A percentile compares a stretch with the other conserved stretches of the same genome.
phyloP scores from a whole-genome alignment of 306 rosid species.

The Macrotyloma uniflorum region DNA sequence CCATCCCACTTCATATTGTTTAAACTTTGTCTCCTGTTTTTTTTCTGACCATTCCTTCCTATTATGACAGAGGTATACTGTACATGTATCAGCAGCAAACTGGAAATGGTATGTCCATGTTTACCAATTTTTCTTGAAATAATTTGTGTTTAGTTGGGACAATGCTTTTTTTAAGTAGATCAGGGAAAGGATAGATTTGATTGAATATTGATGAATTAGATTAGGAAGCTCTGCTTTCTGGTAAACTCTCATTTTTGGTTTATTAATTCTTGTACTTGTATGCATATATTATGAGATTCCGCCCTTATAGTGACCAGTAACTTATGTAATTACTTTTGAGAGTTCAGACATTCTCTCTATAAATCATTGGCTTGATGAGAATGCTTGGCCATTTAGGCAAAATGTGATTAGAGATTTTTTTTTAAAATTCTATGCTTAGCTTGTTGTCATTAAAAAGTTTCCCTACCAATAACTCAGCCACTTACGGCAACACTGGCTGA shows the following conservation, averaged over 20 bases:
- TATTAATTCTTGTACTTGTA: neutral
- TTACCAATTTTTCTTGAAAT: neutral
- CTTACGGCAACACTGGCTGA: slow-evolving; percentile 4
- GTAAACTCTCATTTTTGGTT: neutral
- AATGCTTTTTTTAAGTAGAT: neutral
- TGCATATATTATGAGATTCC: neutral
- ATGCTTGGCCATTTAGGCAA: neutral
- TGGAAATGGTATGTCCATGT: slow-evolving; percentile 74
- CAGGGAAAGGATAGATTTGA: neutral
- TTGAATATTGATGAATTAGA: slow-evolving; percentile 2
- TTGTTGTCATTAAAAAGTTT: neutral
- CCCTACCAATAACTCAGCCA: neutral
- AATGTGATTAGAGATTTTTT: neutral
- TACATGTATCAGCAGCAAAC: slow-evolving; percentile 70
- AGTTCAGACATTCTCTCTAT: neutral
- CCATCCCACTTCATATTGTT: slow-evolving; percentile 5
- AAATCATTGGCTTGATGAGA: slow-evolving; percentile 3
- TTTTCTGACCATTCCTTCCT: slow-evolving; percentile 41
- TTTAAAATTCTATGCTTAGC: neutral
- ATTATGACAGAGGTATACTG: slow-evolving; percentile 76
- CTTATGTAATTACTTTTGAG: neutral
- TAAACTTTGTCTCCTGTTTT: neutral
- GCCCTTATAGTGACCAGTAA: neutral
- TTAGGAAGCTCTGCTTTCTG: neutral
- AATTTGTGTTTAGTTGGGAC: slow-evolving; percentile 12